Base-by-base conservation (phyloP, 495 filamentous ascomycete species). In the Copromyces sp. region DNA sequence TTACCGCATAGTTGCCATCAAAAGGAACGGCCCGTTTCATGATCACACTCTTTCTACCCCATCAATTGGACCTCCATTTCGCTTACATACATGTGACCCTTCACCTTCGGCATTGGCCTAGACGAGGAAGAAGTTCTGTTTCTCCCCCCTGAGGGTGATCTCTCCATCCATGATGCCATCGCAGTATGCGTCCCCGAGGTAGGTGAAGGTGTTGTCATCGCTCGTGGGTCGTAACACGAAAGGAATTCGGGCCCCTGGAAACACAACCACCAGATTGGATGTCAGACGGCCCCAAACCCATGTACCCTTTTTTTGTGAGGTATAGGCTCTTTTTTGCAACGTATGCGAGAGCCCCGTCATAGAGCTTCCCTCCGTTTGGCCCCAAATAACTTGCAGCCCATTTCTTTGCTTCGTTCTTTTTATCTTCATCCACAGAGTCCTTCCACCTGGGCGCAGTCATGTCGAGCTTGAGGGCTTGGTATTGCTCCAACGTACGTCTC, bases 161-260 rank as follows among this genome's bases (percentile, higher is more conserved):
- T 76, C 75, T 8, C 73, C 70, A 20, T 76, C 75, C 75, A 76
- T 76, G n/a, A 76, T 71, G 1, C 75, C 75, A 59, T 76, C 68
- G 44, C 73, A 74, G 42, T 72, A 76, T 7, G 73, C 75, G 17
- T 76, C 73, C 0, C 75, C 73, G 0, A 72, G 0, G 17, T 74
- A 72, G 0, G 37, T 17, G 16, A 68, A 72, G 2, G 38, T 69
- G 14, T 39, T 8, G 1, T 70, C 17, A n/a, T 73, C 45, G 1
- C 39, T 11, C 35, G 17, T 41, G 0, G 75, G 70, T 53, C 75
- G 20, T 24, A 76, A 1, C 0, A 74, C 73, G 68, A 74, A 76
- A 0, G 75, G 75, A 8, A 74, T 69, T 0, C 68, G 7, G 0
- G 70, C 75, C 0, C 75, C 75, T 29, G 41, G 70, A 20, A 73